Conservation (phyloP, 176 grass and related monocot genomes). For the Saccharum spontaneum region DNA sequence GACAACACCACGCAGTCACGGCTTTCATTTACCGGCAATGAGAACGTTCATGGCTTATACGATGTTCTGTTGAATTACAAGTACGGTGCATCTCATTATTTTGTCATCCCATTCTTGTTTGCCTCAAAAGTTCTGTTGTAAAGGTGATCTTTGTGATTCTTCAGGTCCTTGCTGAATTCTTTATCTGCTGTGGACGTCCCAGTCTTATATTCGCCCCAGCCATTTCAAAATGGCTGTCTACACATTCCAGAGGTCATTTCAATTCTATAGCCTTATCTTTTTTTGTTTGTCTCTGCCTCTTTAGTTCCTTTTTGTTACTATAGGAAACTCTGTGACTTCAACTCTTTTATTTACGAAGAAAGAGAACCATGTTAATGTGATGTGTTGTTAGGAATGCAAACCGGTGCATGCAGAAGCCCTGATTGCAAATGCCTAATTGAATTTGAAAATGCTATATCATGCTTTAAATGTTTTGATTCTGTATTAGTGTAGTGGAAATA, state of each 20-base stretch:
- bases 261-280: slow-evolving; percentile 8
- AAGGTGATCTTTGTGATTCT: slow-evolving; percentile 18
- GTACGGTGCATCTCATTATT: slow-evolving; percentile 37
- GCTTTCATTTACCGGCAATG: slow-evolving; percentile 68
- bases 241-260: slow-evolving; percentile 65
- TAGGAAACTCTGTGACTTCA: background rate
- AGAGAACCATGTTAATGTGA: background rate
- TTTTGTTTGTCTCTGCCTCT: background rate
- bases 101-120: background rate
- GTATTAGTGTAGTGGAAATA: background rate
- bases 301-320: background rate
- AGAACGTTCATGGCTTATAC: slow-evolving; percentile 80
- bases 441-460: background rate
- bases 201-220: slow-evolving; percentile 63
- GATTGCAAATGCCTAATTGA: background rate
- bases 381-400: background rate
- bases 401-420: background rate
- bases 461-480: background rate
- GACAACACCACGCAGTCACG: slow-evolving; percentile 82
- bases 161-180: slow-evolving; percentile 66
- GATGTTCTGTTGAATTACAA: slow-evolving; percentile 90
- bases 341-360: background rate
- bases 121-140: background rate
- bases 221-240: slow-evolving; percentile 78
- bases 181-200: slow-evolving; percentile 73